Base-by-base conservation (phyloP, 768 basidiomycete species). In the Mycena chlorophos region DNA sequence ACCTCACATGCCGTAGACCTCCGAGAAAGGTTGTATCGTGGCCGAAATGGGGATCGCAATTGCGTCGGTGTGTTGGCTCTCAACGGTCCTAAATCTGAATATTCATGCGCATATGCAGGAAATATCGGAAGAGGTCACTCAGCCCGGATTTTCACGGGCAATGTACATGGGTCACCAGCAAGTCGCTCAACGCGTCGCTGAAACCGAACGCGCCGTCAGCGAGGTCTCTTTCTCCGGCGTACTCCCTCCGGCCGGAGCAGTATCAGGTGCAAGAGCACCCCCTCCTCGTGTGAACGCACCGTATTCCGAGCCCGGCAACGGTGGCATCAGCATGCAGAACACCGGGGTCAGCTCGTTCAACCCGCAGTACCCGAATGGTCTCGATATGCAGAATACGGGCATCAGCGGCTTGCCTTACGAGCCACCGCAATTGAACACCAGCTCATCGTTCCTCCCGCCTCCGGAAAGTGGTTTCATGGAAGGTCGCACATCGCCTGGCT, bases 81-180 rank as follows among this genome's bases (percentile, higher is more conserved):
- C 27, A 23, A 22, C 17, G 23, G 31, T 34, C 8, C 31, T n/a
- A n/a, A n/a, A n/a, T n/a, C n/a, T n/a, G 17, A 17, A 34, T 34
- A 17, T 34, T 34, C 31, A 8, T 34, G 17, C 8, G 31, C 31
- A 34, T 17, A 34, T 34, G 20, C 56, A 89, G 84, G 90, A 89
- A 77, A 87, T 97, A 14, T 85, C 91, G 1, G 83, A 91, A 56
- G 87, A 89, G n/a, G 70, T 74, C 19, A 92, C 91, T 0, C 83
- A 86, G 49, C 92, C 93, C 17, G 94, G 94, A 23, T 75, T 88
- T 29, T 80, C 88, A 2, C 81, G 94, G 17, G 77, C 81, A 13
- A 77, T 86, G 57, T 98, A 95, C 66, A 75, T 77, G 39, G 85
- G 84, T 1, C 88, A 88, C 51, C 69, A 78, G 43, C 84, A 78